phyloP scores from a whole-genome alignment of 1,139 yeast genomes.

The Hanseniaspora gamundiae region DNA sequence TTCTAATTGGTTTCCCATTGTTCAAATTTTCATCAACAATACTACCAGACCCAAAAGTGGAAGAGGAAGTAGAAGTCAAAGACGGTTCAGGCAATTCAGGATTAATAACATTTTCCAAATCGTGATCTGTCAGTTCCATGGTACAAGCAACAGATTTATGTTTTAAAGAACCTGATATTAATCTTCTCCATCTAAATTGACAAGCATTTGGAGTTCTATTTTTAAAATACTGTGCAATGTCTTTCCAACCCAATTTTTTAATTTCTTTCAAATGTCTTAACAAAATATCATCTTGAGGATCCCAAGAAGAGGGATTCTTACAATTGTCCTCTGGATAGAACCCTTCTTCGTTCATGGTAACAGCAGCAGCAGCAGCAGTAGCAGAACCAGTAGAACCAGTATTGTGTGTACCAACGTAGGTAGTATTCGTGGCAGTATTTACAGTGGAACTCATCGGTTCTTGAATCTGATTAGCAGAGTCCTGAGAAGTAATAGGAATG shows the following conservation, averaged over 20 bases:
- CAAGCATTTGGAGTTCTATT: constrained; percentile 70
- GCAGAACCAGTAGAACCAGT: background rate
- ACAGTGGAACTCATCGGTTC: background rate
- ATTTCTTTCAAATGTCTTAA: constrained; percentile 60
- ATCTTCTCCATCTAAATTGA: constrained; percentile 67
- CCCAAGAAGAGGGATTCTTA: constrained; percentile 62
- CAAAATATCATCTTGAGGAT: constrained; percentile 56
- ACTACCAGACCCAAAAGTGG: background rate
- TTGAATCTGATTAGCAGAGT: no score
- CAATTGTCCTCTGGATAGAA: constrained; percentile 5
- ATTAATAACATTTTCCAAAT: constrained; percentile 3
- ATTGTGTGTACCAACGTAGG: background rate
- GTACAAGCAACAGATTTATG: constrained; percentile 33
- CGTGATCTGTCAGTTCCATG: constrained; percentile 15
- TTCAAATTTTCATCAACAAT: background rate
- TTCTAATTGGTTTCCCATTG: background rate
- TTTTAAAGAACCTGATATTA: constrained; percentile 51
- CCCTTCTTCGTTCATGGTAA: background rate
- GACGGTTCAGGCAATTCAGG: constrained; percentile 3
- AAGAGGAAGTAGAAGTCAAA: constrained; percentile 1
- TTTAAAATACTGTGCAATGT: constrained; percentile 53
- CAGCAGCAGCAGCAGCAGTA: background rate
- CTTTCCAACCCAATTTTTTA: constrained; percentile 68
- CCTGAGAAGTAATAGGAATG: no score
- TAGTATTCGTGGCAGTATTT: background rate